These are phyloP conservation scores for Mucor sp. DNA, from an alignment of 371 early-diverging fungal species.

Conservation along the genomic window DNA sequence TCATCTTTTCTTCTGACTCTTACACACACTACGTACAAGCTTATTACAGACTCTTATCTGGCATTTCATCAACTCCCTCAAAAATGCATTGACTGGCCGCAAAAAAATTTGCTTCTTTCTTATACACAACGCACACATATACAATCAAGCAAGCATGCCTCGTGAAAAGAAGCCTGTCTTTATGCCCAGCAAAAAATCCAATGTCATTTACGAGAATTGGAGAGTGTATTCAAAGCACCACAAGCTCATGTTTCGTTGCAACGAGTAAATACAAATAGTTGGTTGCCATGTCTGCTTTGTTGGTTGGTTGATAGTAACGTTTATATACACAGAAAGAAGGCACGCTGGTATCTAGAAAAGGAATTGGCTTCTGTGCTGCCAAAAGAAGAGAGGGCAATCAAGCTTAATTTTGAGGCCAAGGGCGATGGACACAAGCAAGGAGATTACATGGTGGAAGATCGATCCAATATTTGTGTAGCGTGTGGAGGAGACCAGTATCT, in stretches of 20 bases:
- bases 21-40: no score
- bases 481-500: conserved; percentile 37
- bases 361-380: conserved; percentile 36
- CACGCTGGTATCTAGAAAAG: conserved; percentile 56
- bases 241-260: conserved; percentile 55
- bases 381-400: conserved; percentile 39
- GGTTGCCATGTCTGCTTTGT: background rate
- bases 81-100: background rate
- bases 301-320: background rate
- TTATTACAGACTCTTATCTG: no score
- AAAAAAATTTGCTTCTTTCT: background rate
- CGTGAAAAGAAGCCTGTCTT: conserved; percentile 18
- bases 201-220: conserved; percentile 50
- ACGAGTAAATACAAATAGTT: conserved; percentile 27
- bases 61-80: no score
- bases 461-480: conserved; percentile 52
- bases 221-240: conserved; percentile 45
- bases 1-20: no score
- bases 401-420: conserved; percentile 54
- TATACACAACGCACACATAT: background rate
- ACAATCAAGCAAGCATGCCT: conserved; percentile 11
- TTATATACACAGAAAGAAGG: conserved; percentile 42
- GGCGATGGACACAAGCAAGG: conserved; percentile 54
- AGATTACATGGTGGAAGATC: conserved; percentile 62
- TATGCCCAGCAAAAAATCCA: conserved; percentile 40